A percentile compares a stretch with the other conserved stretches of the same genome.
phyloP scores from a whole-genome alignment of 768 basidiomycete genomes.

The Kondoa subrosea region DNA sequence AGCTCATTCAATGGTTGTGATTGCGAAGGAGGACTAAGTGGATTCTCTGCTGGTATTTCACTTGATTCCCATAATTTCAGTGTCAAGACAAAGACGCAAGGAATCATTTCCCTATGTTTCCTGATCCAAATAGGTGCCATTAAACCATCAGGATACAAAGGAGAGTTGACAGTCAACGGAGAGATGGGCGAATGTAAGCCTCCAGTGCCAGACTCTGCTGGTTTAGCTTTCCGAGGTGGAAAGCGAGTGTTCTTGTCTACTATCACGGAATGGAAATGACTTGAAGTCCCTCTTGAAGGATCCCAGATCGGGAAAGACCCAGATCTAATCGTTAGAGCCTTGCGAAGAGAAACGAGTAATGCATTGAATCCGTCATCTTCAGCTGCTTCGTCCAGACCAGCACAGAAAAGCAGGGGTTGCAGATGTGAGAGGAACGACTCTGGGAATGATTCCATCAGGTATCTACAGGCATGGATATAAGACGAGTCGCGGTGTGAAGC shows the following conservation, averaged over 20 bases:
- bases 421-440: conserved; percentile 73
- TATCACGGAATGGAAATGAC: conserved; percentile 58
- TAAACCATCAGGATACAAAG: conserved; percentile 81
- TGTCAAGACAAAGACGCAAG: conserved; percentile 85
- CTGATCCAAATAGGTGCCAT: conserved; percentile 97
- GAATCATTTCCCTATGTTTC: conserved; percentile 80
- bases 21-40: conserved; percentile 38
- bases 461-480: neutral
- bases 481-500: too few species aligned
- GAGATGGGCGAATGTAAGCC: conserved; percentile 71
- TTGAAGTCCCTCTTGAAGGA: conserved; percentile 21
- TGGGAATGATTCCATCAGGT: conserved; percentile 76
- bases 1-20: conserved; percentile 44
- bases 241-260: conserved; percentile 74
- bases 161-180: conserved; percentile 70
- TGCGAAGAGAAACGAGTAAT: conserved; percentile 49
- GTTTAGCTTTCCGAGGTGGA: conserved; percentile 60
- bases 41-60: conserved; percentile 33
- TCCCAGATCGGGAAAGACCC: conserved; percentile 29
- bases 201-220: conserved; percentile 37
- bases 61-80: conserved; percentile 54
- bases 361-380: conserved; percentile 37
- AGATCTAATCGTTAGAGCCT: conserved; percentile 40
- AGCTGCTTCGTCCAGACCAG: conserved; percentile 45
- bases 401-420: conserved; percentile 85